Evolutionary conservation across 306 rosid species (phyloP).

Genomic region (Rubus parviflorus): DNA sequence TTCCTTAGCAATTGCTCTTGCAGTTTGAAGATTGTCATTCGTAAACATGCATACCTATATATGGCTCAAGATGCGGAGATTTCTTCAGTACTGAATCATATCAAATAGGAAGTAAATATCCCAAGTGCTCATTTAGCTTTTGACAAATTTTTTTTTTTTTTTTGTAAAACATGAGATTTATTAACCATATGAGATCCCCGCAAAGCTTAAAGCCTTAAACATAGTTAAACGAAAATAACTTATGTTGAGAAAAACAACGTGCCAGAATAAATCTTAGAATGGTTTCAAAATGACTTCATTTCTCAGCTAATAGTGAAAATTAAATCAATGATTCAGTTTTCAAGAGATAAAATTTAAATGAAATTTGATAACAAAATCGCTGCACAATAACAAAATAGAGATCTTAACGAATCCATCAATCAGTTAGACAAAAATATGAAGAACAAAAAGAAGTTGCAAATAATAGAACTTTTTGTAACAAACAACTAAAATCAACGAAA

Average conservation of each 20-base stretch:
- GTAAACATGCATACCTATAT: no score
- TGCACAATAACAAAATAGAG: not conserved
- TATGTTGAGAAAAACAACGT: not conserved
- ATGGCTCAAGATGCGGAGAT: not conserved
- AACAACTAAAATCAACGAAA: not conserved
- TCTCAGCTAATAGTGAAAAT: not conserved
- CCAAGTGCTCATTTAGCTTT: not conserved
- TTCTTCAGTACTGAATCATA: not conserved
- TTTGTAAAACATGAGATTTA: not conserved
- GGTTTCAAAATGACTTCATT: not conserved
- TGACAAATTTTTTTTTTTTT: not conserved
- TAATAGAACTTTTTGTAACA: not conserved
- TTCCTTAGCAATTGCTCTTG: no score
- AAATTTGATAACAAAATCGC: not conserved
- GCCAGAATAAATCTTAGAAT: not conserved
- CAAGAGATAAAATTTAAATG: not conserved
- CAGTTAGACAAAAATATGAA: no score
- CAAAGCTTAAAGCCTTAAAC: not conserved
- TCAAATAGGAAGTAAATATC: not conserved
- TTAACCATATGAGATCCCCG: not conserved
- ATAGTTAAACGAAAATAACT: not conserved
- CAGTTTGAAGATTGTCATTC: no score
- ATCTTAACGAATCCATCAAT: not conserved
- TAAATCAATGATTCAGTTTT: not conserved
- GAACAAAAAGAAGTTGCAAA: not conserved